Conservation (phyloP, 1,284 basidiomycete genomes). For the Sanghuangporus weigelae region DNA sequence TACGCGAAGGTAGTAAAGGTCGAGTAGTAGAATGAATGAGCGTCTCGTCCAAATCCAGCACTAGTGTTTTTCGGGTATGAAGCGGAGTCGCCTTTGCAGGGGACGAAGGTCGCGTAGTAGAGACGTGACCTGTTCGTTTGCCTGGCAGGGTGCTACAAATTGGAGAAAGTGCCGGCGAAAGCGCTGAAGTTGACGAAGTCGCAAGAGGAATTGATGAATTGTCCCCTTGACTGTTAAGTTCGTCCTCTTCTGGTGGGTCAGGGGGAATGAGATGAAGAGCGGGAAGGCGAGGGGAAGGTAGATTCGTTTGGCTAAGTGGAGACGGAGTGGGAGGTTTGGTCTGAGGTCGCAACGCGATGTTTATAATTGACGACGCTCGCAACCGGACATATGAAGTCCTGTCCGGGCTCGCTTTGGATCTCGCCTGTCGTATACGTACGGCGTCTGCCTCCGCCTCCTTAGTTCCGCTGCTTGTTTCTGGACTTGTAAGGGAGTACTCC, state of each 20-base stretch:
- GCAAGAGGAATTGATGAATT: not conserved
- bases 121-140: not conserved
- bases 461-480: conserved; percentile 27
- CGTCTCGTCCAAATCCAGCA: conserved; percentile 96
- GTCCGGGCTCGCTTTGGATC: not conserved
- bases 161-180: conserved; percentile 20
- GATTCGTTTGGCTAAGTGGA: conserved; percentile 18
- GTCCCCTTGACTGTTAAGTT: not conserved
- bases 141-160: conserved; percentile 13
- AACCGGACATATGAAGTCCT: not conserved
- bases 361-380: conserved; percentile 6
- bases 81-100: conserved; percentile 46
- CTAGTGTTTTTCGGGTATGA: conserved; percentile 84
- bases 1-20: conserved; percentile 48
- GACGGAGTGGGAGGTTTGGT: conserved; percentile 12
- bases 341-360: conserved; percentile 4
- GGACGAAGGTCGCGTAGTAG: conserved; percentile 16
- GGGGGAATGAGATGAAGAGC: conserved; percentile 14
- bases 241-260: not conserved
- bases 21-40: conserved; percentile 95
- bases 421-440: conserved; percentile 21
- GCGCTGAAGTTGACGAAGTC: not conserved
- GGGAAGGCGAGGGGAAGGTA: conserved; percentile 2
- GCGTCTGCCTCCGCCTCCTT: conserved; percentile 36
- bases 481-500: conserved; percentile 27